Conservation (phyloP, 2,329 filamentous ascomycete genomes). For the Colletotrichum endophyticum region DNA sequence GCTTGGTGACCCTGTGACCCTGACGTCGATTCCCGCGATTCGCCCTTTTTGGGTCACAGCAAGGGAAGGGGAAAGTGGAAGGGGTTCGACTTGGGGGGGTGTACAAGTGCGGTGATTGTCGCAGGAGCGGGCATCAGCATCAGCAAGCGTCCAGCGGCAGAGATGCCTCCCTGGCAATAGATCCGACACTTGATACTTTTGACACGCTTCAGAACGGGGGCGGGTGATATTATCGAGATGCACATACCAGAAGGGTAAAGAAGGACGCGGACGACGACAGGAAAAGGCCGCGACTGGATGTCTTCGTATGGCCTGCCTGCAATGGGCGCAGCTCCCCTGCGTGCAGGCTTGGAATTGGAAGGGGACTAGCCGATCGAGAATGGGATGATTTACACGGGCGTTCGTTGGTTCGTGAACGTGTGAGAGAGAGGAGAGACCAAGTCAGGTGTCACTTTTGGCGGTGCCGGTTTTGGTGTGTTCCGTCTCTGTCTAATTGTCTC, state of each 20-base stretch:
- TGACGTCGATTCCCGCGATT: slow-evolving; percentile 21
- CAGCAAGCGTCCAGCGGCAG: background rate
- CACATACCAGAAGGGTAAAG: slow-evolving; percentile 6
- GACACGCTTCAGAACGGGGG: background rate
- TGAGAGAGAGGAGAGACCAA: background rate
- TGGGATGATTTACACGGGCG: slow-evolving; percentile 17
- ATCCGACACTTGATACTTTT: background rate
- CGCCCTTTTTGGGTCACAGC: slow-evolving; percentile 18
- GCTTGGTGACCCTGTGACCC: slow-evolving; percentile 19
- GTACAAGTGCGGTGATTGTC: slow-evolving; percentile 13
- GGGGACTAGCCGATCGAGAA: slow-evolving; percentile 1
- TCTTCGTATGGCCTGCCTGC: background rate
- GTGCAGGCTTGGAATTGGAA: slow-evolving; percentile 1
- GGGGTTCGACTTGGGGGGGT: background rate
- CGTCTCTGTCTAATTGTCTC: background rate
- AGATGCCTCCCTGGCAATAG: background rate
- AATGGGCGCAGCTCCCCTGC: slow-evolving; percentile 2
- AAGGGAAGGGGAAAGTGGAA: slow-evolving; percentile 20
- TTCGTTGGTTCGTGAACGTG: background rate
- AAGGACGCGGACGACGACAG: background rate
- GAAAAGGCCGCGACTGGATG: background rate
- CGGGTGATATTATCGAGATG: slow-evolving; percentile 13
- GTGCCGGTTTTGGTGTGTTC: background rate
- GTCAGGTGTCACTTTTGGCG: background rate
- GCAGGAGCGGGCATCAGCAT: background rate